Percentiles rank a stretch among this genome's conserved stretches.
Evolutionary conservation across 768 basidiomycete species (phyloP).

Genomic region (Daedaleopsis sinensis): DNA sequence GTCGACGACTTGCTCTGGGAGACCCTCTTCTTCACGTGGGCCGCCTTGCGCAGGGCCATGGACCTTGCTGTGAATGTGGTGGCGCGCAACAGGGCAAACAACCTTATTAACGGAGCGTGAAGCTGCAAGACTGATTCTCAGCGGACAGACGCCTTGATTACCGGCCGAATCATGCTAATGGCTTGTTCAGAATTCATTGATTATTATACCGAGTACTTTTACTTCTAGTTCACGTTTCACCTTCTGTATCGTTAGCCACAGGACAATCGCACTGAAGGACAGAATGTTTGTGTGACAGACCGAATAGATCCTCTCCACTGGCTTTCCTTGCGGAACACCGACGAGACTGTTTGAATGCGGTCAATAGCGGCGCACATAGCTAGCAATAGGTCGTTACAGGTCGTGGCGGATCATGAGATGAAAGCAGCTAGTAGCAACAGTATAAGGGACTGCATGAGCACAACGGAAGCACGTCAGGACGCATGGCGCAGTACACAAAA

Average conservation of each 20-base stretch:
- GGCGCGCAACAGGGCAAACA: too few species aligned
- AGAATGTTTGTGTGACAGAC: too few species aligned
- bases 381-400: constrained; percentile 9
- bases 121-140: too few species aligned
- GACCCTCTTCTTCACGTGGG: constrained; percentile 49
- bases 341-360: neutral
- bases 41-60: constrained; percentile 41
- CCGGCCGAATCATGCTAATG: neutral
- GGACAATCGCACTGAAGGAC: neutral
- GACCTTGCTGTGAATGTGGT: constrained; percentile 8
- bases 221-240: neutral
- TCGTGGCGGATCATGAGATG: constrained; percentile 16
- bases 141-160: too few species aligned
- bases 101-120: too few species aligned
- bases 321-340: too few species aligned
- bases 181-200: too few species aligned
- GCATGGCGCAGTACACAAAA: constrained; percentile 12
- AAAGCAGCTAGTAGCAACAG: constrained; percentile 7
- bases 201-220: neutral
- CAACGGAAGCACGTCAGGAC: constrained; percentile 7
- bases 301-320: too few species aligned
- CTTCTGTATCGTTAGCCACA: constrained; percentile 9
- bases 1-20: constrained; percentile 45
- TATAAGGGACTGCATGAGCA: constrained; percentile 8
- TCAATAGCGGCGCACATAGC: neutral